Conservation (phyloP, 2,329 filamentous ascomycete genomes). For the Bipolaris sorokiniana region DNA sequence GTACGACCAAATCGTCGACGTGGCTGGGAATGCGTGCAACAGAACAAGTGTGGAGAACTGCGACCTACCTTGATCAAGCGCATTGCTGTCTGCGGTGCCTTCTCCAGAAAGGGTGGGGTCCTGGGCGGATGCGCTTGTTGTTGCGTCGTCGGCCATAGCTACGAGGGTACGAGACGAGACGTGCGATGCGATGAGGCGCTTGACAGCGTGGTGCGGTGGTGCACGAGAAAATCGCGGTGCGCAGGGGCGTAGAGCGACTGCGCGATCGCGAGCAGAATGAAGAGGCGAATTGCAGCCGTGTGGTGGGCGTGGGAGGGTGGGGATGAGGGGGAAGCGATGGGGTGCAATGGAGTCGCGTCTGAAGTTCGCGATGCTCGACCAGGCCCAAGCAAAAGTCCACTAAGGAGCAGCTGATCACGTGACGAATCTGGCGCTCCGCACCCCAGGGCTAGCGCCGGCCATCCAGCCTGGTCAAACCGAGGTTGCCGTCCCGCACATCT, state of each 20-base stretch:
- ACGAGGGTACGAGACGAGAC: conserved; percentile 19
- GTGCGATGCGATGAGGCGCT: conserved; percentile 29
- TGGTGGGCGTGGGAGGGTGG: conserved; percentile 31
- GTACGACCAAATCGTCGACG: conserved; percentile 6
- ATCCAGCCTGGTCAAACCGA: conserved; percentile 36
- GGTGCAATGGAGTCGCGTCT: conserved; percentile 37
- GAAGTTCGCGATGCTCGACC: conserved; percentile 39
- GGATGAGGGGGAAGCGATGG: conserved; percentile 38
- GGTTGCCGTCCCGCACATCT: conserved; percentile 29
- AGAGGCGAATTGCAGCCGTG: conserved; percentile 17
- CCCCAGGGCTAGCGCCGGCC: conserved; percentile 27
- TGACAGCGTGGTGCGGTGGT: conserved; percentile 21
- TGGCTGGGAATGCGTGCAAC: conserved; percentile 5
- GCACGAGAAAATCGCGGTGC: conserved; percentile 21
- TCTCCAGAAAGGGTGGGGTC: conserved; percentile 33
- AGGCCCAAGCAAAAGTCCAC: conserved; percentile 23
- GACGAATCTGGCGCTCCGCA: conserved; percentile 10
- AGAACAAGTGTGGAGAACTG: neutral
- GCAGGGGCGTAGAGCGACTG: conserved; percentile 8
- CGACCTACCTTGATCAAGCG: conserved; percentile 43
- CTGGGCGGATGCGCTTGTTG: conserved; percentile 36
- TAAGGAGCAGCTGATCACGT: conserved; percentile 28
- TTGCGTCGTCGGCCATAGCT: conserved; percentile 47
- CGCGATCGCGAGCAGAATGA: conserved; percentile 15
- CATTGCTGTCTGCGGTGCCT: conserved; percentile 31